Evolutionary conservation across 805 yeast species (phyloP).

Genomic region (Candida ortonii): DNA sequence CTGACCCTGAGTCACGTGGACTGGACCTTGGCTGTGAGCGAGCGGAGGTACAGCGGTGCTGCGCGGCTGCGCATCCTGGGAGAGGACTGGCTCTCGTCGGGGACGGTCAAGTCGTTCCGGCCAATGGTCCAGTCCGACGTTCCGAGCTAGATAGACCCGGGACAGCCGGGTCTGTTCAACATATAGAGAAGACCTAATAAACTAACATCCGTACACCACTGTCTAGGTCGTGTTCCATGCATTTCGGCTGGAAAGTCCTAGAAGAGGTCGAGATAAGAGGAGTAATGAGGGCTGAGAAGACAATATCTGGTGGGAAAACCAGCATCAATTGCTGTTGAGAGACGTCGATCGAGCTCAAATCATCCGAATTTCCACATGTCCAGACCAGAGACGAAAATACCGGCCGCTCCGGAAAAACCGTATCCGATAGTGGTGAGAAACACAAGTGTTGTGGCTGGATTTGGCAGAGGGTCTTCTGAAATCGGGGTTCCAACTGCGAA

Average conservation of each 20-base stretch:
- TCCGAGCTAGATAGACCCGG: constrained; percentile 16
- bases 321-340: no score
- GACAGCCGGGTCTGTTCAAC: neutral
- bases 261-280: no score
- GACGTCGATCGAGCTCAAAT: neutral
- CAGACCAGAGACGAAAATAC: constrained; percentile 40
- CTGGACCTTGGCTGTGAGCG: constrained; percentile 54
- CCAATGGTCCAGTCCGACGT: constrained; percentile 33
- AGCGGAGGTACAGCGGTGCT: constrained; percentile 66
- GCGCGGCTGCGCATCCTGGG: constrained; percentile 72
- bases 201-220: no score
- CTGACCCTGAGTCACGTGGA: constrained; percentile 42
- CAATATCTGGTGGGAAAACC: no score
- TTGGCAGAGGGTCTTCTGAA: constrained; percentile 93
- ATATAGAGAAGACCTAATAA: no score
- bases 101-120: constrained; percentile 44
- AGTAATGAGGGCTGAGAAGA: no score
- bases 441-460: constrained; percentile 68
- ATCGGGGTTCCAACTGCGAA: constrained; percentile 96
- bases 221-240: no score
- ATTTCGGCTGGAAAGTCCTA: no score
- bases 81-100: constrained; percentile 66
- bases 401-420: constrained; percentile 42
- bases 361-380: constrained; percentile 5
- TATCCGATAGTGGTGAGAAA: constrained; percentile 47